phyloP scores from a whole-genome alignment of 1,284 basidiomycete genomes.

The Tilletia walkeri region DNA sequence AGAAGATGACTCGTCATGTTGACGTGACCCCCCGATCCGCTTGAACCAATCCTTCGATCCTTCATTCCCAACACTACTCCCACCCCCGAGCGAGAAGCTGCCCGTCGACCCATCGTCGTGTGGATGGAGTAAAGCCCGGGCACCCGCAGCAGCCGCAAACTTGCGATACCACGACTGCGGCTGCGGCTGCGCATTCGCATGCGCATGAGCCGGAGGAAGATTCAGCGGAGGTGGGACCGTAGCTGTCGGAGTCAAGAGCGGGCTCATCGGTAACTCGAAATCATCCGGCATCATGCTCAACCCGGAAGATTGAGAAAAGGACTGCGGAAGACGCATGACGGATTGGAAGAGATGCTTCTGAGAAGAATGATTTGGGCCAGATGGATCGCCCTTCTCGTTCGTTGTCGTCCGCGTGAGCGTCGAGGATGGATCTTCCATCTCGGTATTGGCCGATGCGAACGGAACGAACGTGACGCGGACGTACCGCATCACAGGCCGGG shows the following conservation, averaged over 20 bases:
- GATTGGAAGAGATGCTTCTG: neutral
- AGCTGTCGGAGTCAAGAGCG: slow-evolving; percentile 8
- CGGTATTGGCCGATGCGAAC: slow-evolving; percentile 21
- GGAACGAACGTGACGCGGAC: slow-evolving; percentile 40
- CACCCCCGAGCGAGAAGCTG: slow-evolving; percentile 7
- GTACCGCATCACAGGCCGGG: slow-evolving; percentile 28
- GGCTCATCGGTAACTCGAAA: slow-evolving; percentile 12
- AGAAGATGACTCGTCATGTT: neutral
- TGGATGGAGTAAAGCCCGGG: neutral
- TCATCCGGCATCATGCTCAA: slow-evolving; percentile 5
- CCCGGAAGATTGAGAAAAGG: neutral
- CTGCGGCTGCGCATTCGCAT: neutral
- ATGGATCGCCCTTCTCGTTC: slow-evolving; percentile 20
- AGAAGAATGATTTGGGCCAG: neutral
- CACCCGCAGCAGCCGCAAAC: slow-evolving; percentile 9
- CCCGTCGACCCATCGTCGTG: neutral
- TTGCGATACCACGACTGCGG: slow-evolving; percentile 16
- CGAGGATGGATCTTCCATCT: neutral
- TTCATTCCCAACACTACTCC: neutral
- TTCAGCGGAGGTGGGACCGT: neutral
- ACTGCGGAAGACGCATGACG: neutral
- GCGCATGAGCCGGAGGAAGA: neutral
- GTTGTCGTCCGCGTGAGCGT: too few species aligned
- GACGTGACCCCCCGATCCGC: neutral
- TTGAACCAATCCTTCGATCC: slow-evolving; percentile 13